These are phyloP conservation scores for Breviolum minutum DNA, from an alignment of 73 alveolate species.

Conservation along the genomic window DNA sequence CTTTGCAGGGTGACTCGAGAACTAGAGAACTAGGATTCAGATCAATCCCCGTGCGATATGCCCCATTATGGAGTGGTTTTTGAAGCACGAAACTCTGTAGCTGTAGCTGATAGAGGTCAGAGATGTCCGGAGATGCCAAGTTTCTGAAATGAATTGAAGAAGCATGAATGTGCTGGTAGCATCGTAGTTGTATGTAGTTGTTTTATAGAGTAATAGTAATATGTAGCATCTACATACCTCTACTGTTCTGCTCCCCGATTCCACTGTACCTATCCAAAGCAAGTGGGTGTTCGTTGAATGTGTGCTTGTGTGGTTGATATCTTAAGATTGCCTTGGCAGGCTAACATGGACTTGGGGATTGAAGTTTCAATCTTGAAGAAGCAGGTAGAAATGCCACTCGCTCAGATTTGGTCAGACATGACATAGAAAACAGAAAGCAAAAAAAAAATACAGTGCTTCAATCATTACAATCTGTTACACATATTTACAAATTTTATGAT, in stretches of 20 bases:
- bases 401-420: not conserved
- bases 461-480: not conserved
- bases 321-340: not conserved
- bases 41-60: too few species aligned
- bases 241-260: not conserved
- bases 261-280: not conserved
- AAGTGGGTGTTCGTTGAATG: not conserved
- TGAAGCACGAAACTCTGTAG: too few species aligned
- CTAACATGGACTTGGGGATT: conserved; percentile 25
- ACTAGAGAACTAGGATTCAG: not conserved
- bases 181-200: too few species aligned
- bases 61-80: too few species aligned
- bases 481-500: too few species aligned
- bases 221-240: not conserved
- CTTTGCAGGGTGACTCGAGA: too few species aligned
- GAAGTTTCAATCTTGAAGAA: conserved; percentile 45
- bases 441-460: not conserved
- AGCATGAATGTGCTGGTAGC: too few species aligned
- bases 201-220: too few species aligned
- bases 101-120: not conserved
- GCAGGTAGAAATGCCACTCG: not conserved
- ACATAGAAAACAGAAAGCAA: too few species aligned
- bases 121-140: not conserved
- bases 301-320: not conserved
- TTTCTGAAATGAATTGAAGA: too few species aligned